These are phyloP conservation scores for Exophiala spinifera DNA, from an alignment of 2,329 filamentous ascomycete genomes.

Conservation along the genomic window DNA sequence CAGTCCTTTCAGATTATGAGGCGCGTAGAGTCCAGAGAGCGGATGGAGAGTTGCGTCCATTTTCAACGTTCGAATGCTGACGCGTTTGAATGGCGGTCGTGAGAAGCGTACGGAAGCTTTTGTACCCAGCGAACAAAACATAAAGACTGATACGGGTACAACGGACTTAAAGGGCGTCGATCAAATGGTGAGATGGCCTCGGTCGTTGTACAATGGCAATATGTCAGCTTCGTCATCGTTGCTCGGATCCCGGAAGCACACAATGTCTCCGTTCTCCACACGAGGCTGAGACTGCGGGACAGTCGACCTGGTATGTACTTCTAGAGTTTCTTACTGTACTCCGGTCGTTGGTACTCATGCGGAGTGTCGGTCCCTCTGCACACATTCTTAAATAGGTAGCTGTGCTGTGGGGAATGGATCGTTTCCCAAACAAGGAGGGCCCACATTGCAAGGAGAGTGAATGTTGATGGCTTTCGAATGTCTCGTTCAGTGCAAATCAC, in stretches of 20 bases:
- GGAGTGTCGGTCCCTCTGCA: neutral
- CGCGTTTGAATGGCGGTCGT: neutral
- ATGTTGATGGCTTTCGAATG: no score
- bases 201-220: no score
- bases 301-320: no score
- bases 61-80: neutral
- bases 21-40: conserved; percentile 50
- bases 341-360: no score
- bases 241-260: neutral
- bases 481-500: no score
- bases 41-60: conserved; percentile 35
- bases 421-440: neutral
- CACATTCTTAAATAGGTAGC: neutral
- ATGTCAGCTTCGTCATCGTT: no score
- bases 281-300: neutral
- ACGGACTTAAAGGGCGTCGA: no score
- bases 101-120: no score
- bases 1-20: conserved; percentile 46
- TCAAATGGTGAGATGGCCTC: no score
- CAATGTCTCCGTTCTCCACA: neutral
- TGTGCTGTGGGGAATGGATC: neutral
- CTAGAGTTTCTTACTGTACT: no score
- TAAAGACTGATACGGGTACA: no score
- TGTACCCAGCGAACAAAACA: no score
- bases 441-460: neutral